Percentiles rank a stretch among this genome's conserved stretches.
Conservation (phyloP, 202 grass and related monocot genomes). For the Zoysia matrella region DNA sequence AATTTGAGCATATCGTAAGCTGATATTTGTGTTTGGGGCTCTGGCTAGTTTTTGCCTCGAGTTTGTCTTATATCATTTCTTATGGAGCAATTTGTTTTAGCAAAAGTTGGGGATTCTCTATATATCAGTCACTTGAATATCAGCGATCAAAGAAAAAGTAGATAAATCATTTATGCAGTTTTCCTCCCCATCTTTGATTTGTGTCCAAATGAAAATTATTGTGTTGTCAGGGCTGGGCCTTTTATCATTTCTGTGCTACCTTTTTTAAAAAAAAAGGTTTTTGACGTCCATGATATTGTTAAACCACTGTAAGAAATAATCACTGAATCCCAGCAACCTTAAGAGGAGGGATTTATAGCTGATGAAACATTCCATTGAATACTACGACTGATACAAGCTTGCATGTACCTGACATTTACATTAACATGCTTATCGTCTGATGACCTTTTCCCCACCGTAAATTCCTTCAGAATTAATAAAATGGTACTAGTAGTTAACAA, state of each 20-base stretch:
- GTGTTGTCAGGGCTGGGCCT: too few relatives aligned
- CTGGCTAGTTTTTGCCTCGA: neutral
- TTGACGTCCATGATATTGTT: too few relatives aligned
- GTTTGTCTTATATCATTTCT: neutral
- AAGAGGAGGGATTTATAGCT: too few relatives aligned
- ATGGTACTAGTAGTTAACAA: neutral
- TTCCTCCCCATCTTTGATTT: neutral
- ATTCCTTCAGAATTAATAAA: neutral
- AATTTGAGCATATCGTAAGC: conserved; percentile 8
- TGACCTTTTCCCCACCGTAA: neutral
- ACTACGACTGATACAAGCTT: neutral
- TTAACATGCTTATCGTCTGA: neutral
- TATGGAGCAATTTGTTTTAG: neutral
- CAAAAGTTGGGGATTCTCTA: neutral
- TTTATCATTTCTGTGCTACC: too few relatives aligned
- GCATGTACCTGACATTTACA: neutral
- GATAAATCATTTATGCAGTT: neutral
- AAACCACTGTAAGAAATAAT: too few relatives aligned
- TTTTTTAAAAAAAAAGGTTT: too few relatives aligned
- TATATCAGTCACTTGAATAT: neutral
- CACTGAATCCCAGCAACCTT: too few relatives aligned
- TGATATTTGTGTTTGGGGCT: neutral
- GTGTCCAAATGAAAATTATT: too few relatives aligned
- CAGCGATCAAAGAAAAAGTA: neutral
- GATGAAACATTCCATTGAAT: too few relatives aligned